Conservation (phyloP, 495 filamentous ascomycete species). For the Penicillium lividum region DNA sequence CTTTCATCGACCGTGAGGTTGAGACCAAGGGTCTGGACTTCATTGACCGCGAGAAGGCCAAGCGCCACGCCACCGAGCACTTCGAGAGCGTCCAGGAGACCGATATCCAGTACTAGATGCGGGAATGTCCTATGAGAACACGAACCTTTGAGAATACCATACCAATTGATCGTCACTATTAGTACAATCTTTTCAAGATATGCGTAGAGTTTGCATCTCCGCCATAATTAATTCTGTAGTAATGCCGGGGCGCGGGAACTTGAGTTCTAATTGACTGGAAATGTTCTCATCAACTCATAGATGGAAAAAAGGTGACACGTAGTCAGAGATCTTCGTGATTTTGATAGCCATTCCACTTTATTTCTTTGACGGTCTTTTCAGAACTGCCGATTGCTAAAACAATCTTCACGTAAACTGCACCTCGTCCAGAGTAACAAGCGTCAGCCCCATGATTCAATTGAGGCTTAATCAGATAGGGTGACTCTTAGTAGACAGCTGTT, state of each 20-base stretch:
- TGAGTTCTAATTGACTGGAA: too few species aligned
- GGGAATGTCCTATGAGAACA: not conserved
- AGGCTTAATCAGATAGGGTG: not conserved
- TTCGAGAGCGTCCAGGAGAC: not conserved
- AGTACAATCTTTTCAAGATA: not conserved
- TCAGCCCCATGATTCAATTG: not conserved
- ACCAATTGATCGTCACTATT: not conserved
- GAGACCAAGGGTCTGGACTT: slow-evolving; percentile 74
- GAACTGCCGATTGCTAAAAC: not conserved
- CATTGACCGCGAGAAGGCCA: slow-evolving; percentile 68
- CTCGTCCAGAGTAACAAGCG: not conserved
- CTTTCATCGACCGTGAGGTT: slow-evolving; percentile 69
- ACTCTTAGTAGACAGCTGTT: not conserved
- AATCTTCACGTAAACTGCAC: not conserved
- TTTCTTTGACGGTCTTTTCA: not conserved
- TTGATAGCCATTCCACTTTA: not conserved
- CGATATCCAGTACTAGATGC: not conserved
- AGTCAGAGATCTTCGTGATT: not conserved
- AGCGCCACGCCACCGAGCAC: slow-evolving; percentile 50
- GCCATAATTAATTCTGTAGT: too few species aligned
- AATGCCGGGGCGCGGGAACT: too few species aligned
- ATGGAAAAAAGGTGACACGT: too few species aligned
- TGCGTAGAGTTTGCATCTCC: too few species aligned
- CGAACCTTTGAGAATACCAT: not conserved
- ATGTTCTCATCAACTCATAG: too few species aligned